phyloP scores from a whole-genome alignment of 164 flowering plant species.

The Chimonanthus praecox region DNA sequence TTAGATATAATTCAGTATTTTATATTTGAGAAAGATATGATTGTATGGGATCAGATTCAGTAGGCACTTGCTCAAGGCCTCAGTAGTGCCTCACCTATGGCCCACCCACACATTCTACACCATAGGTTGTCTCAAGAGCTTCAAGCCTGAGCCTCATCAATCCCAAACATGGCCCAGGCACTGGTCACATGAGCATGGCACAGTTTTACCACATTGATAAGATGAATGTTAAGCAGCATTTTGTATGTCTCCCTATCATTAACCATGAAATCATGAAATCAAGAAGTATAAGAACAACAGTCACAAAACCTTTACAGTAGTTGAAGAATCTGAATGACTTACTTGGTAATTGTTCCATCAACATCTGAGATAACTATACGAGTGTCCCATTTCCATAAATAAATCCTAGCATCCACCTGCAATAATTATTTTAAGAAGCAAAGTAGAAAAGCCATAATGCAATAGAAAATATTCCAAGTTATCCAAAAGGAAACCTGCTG shows the following conservation, averaged over 20 bases:
- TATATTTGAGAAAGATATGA: too few species aligned
- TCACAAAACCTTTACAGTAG: not conserved
- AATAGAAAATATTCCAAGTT: conserved; percentile 3
- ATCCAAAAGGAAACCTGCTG: conserved; percentile 62
- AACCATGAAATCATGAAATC: not conserved
- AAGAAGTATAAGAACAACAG: not conserved
- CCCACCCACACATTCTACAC: too few species aligned
- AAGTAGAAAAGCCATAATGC: not conserved
- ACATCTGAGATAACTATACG: conserved; percentile 92
- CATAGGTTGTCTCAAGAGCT: too few species aligned
- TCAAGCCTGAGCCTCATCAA: too few species aligned
- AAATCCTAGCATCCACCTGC: conserved; percentile 95
- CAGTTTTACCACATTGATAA: too few species aligned
- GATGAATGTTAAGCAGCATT: not conserved
- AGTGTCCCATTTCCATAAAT: conserved; percentile 95
- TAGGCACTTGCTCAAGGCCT: too few species aligned
- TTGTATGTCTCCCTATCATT: not conserved
- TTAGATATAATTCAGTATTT: too few species aligned
- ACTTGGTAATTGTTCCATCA: conserved; percentile 98
- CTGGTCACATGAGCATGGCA: too few species aligned
- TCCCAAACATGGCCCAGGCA: too few species aligned
- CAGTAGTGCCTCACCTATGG: too few species aligned
- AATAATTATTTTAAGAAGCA: conserved; percentile 7
- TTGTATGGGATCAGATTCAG: too few species aligned
- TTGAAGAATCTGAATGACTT: conserved; percentile 15